Conservation (phyloP, 108 stramenopile species). For the Pseudonitzschia delicatissima region DNA sequence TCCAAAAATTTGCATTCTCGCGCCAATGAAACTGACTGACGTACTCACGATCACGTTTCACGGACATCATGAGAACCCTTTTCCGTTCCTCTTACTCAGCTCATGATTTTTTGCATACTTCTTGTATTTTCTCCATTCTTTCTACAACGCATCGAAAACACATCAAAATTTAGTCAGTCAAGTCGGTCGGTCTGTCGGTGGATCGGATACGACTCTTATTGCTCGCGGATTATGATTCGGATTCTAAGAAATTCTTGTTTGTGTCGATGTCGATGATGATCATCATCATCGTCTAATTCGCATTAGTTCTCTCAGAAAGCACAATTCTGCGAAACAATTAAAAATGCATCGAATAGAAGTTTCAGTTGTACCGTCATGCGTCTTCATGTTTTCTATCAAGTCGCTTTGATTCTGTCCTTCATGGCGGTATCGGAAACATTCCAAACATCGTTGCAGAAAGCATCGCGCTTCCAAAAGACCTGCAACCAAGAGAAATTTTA, state of each 20-base stretch:
- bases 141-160: no score
- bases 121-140: neutral
- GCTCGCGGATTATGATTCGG: slow-evolving; percentile 54
- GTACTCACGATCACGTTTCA: neutral
- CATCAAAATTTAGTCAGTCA: slow-evolving; percentile 89
- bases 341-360: no score
- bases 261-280: slow-evolving; percentile 74
- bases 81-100: slow-evolving; percentile 9
- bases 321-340: no score
- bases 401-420: no score
- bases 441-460: no score
- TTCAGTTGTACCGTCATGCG: no score
- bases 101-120: neutral
- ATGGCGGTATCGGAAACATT: no score
- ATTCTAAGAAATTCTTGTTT: slow-evolving; percentile 45
- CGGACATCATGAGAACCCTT: neutral
- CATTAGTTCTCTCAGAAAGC: no score
- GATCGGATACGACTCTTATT: slow-evolving; percentile 69
- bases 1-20: neutral
- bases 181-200: slow-evolving; percentile 68
- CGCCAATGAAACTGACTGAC: neutral
- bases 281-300: no score
- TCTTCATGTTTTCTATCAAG: no score
- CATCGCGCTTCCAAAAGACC: no score
- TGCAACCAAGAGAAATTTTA: no score